Conservation (phyloP, 192 early-diverging fungal species). For the Spizellomyces sp. region DNA sequence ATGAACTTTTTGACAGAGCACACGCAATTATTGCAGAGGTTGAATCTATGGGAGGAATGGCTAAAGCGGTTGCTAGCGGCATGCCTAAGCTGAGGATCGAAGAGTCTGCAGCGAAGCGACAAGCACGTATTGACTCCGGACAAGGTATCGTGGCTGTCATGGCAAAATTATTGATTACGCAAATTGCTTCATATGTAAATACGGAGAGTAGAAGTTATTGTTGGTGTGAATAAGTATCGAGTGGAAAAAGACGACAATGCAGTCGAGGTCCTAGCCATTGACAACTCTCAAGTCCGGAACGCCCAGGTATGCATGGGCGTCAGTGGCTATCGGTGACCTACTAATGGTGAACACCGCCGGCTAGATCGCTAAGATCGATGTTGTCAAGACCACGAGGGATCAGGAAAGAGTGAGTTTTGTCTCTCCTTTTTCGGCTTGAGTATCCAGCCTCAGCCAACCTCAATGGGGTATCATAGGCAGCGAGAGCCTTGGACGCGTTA, state of each 20-base stretch:
- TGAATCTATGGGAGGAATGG: slow-evolving; percentile 87
- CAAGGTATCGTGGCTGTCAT: slow-evolving; percentile 51
- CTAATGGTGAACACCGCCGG: too few species aligned
- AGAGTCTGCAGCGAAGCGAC: slow-evolving; percentile 83
- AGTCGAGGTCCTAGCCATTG: slow-evolving; percentile 78
- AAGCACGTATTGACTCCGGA: slow-evolving; percentile 87
- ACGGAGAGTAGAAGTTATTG: slow-evolving; percentile 67
- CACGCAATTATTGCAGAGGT: slow-evolving; percentile 74
- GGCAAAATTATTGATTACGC: neutral
- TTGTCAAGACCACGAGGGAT: slow-evolving; percentile 60
- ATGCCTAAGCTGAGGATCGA: slow-evolving; percentile 90
- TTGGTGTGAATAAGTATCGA: slow-evolving; percentile 88
- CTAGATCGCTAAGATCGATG: slow-evolving; percentile 66
- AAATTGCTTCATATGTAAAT: neutral
- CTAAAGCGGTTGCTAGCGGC: slow-evolving; percentile 83
- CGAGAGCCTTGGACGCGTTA: slow-evolving; percentile 61
- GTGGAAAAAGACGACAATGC: slow-evolving; percentile 55
- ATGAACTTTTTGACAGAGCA: slow-evolving; percentile 73
- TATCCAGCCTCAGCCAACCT: neutral
- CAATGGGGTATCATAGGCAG: slow-evolving; percentile 35
- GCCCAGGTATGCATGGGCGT: slow-evolving; percentile 37
- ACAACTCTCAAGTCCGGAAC: slow-evolving; percentile 75
- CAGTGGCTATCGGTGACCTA: too few species aligned
- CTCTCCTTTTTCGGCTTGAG: slow-evolving; percentile 1
- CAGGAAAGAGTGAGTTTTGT: slow-evolving; percentile 38